Evolutionary conservation across 208 protist species (phyloP).

Genomic region (Trypanosoma melophagium): DNA sequence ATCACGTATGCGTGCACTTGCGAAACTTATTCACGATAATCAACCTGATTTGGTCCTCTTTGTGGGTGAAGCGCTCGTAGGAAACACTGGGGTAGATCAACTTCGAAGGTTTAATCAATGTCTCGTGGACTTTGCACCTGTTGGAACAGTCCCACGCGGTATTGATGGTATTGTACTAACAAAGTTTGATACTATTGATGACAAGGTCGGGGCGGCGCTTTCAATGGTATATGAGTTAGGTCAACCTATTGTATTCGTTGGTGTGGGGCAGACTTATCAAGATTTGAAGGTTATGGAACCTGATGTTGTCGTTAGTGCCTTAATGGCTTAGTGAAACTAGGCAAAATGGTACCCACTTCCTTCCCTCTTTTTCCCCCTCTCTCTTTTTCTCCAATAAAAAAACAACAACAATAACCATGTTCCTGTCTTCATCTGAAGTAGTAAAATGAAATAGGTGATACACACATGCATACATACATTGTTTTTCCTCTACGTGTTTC

Average conservation of each 20-base stretch:
- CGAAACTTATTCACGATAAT: constrained; percentile 97
- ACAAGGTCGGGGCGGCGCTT: constrained; percentile 99
- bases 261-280: constrained; percentile 98
- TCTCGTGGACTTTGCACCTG: constrained; percentile 89
- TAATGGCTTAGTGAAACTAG: constrained; percentile 81
- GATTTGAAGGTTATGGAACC: constrained; percentile 96
- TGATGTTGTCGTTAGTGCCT: constrained; percentile 92
- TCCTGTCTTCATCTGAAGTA: no score
- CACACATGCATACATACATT: not conserved
- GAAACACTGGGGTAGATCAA: constrained; percentile 99
- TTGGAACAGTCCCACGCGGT: constrained; percentile 69
- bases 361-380: not conserved
- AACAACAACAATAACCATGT: not conserved
- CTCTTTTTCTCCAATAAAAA: not conserved
- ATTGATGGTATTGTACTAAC: constrained; percentile 99
- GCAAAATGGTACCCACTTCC: not conserved
- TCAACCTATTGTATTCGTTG: constrained; percentile 99
- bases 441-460: no score
- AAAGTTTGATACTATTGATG: constrained; percentile 99
- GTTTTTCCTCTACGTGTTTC: not conserved
- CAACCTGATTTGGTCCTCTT: constrained; percentile 98
- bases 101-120: constrained; percentile 97
- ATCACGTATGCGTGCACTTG: constrained; percentile 97
- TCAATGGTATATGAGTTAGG: constrained; percentile 99
- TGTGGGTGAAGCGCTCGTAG: constrained; percentile 99